Base-by-base conservation (phyloP, 1,284 basidiomycete genomes). In the Ceratobasidium sp. region DNA sequence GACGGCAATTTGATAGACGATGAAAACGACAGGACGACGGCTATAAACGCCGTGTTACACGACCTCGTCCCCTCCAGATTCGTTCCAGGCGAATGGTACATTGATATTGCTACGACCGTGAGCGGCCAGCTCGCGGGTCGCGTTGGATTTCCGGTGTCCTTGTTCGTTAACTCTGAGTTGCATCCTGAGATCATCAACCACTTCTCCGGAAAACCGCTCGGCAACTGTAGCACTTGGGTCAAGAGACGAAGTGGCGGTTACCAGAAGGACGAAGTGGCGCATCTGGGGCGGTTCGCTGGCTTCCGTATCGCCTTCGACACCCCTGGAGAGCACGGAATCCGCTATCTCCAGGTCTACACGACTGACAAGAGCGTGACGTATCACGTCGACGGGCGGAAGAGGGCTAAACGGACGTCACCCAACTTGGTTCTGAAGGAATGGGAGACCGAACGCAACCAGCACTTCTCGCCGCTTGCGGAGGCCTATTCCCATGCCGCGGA, bases 341-440 rank as follows among this genome's bases (percentile, higher is more conserved):
- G 1, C 0, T 59, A 58, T 21, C 12, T 59, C 14, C 53, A 69
- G 16, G 42, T 56, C 5, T 69, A 69, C 30, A 46, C n/a, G 9
- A 48, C 23, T 11, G 54, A 69, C 16, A 69, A 69, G 18, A 69
- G 66, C 42, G 11, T 58, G 3, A 38, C 66, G 1, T 69, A 69
- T 33, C 53, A 46, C 23, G 11, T 28, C 2, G 54, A 58, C 18
- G 38, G 38, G 2, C 33, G 2, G 0, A 40, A 56, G 5, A 58
- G 44, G 14, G 66, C 66, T 11, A 54, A 69, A 36, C 53, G 66
- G 30, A 69, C 66, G 8, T 46, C 53, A 5, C 16, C 54, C n/a
- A n/a, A 6, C 3, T 7, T n/a, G 4, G 9, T 69, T 12, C 11
- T 69, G 16, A 23, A 16, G 0, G 25, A 54, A 4, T 69, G 66